These are phyloP conservation scores for Circinella umbellata DNA, from an alignment of 371 early-diverging fungal species.

Conservation along the genomic window DNA sequence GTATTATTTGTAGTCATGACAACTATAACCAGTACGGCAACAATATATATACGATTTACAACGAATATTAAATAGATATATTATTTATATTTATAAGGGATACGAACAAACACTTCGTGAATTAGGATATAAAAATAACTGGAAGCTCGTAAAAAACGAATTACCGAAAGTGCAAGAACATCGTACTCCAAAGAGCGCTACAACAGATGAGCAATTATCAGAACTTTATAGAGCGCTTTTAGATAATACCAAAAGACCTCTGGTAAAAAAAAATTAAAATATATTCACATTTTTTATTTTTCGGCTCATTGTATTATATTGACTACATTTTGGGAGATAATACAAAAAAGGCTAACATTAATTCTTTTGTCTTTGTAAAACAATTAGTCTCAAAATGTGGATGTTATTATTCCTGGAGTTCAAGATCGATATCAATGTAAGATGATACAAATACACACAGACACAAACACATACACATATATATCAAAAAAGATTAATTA, in stretches of 20 bases:
- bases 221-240: conserved; percentile 12
- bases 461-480: too few species aligned
- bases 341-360: background rate
- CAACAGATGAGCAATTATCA: conserved; percentile 3
- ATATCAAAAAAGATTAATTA: too few species aligned
- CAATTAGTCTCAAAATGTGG: conserved; percentile 45
- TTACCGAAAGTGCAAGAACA: conserved; percentile 3
- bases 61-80: too few species aligned
- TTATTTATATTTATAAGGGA: background rate
- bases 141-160: conserved; percentile 17
- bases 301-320: background rate
- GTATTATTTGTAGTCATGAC: background rate
- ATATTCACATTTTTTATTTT: background rate
- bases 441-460: background rate
- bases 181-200: background rate
- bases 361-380: background rate
- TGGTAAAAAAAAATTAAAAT: conserved; percentile 15
- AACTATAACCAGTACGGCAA: too few species aligned
- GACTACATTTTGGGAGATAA: too few species aligned
- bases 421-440: background rate
- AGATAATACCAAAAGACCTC: conserved; percentile 22
- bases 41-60: too few species aligned
- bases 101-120: conserved; percentile 17
- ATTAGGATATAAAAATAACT: conserved; percentile 16
- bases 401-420: conserved; percentile 34